Percentiles rank a stretch among this genome's conserved stretches.
phyloP scores from a whole-genome alignment of 179 eudicot species.

The Corrigiola litoralis region DNA sequence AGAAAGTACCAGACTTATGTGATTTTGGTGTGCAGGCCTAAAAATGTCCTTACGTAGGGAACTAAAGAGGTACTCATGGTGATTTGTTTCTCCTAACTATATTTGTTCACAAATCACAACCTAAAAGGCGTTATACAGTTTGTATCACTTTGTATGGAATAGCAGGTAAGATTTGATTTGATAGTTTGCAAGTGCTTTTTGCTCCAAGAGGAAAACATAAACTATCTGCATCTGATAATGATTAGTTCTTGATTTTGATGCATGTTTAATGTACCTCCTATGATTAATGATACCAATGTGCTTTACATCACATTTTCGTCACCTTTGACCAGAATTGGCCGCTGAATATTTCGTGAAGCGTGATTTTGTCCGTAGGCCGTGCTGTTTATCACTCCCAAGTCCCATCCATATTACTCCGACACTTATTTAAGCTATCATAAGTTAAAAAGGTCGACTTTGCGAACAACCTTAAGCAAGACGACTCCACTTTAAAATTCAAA shows the following conservation, averaged over 20 bases:
- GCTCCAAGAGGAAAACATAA: neutral
- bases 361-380: conserved; percentile 14
- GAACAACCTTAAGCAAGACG: conserved; percentile 2
- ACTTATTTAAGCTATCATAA: neutral
- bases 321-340: conserved; percentile 8
- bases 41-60: too few species aligned
- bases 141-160: too few species aligned
- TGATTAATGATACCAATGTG: conserved; percentile 6
- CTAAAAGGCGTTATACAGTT: neutral
- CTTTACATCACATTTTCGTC: conserved; percentile 15
- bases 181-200: too few species aligned
- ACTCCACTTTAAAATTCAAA: neutral
- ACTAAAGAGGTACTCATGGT: too few species aligned
- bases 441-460: neutral
- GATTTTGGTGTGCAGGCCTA: too few species aligned
- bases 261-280: neutral
- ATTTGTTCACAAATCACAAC: conserved; percentile 9
- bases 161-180: too few species aligned
- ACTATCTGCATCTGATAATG: neutral
- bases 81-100: too few species aligned
- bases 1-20: too few species aligned
- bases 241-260: conserved; percentile 17
- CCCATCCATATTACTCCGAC: neutral
- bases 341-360: conserved; percentile 22
- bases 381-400: neutral